A percentile compares a stretch with the other conserved stretches of the same genome.
Evolutionary conservation across 164 flowering plant species (phyloP).

Genomic region (Vitis rupestris): DNA sequence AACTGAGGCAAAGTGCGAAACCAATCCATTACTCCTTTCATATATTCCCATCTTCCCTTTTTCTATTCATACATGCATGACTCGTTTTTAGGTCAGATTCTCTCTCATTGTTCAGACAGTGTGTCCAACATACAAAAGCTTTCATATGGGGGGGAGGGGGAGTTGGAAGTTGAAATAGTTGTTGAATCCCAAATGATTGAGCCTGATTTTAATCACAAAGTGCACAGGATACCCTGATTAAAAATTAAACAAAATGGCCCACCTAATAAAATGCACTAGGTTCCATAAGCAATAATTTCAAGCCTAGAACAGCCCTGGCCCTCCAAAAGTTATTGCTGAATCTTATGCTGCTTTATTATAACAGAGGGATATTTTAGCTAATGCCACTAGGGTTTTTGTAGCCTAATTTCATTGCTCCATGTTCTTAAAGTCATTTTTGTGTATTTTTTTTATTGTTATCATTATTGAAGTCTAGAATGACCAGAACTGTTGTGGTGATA

Average conservation of each 20-base stretch:
- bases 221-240: background rate
- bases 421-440: no score
- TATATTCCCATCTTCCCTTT: no score
- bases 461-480: no score
- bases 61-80: background rate
- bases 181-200: constrained; percentile 15
- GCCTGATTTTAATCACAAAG: constrained; percentile 11
- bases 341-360: no score
- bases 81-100: background rate
- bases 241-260: background rate
- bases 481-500: no score
- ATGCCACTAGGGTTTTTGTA: no score
- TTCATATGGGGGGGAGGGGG: background rate
- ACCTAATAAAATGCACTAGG: background rate
- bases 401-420: no score
- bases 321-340: background rate
- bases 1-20: no score
- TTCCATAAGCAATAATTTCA: background rate
- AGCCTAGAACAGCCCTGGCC: background rate
- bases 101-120: background rate
- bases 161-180: constrained; percentile 15
- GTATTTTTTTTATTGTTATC: no score
- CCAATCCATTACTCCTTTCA: no score
- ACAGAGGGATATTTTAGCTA: no score
- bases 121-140: background rate